Evolutionary conservation across 305 asterid species (phyloP), one percentile per base, ranked within the genome.

Genomic region (Plantago lanceolata): DNA sequence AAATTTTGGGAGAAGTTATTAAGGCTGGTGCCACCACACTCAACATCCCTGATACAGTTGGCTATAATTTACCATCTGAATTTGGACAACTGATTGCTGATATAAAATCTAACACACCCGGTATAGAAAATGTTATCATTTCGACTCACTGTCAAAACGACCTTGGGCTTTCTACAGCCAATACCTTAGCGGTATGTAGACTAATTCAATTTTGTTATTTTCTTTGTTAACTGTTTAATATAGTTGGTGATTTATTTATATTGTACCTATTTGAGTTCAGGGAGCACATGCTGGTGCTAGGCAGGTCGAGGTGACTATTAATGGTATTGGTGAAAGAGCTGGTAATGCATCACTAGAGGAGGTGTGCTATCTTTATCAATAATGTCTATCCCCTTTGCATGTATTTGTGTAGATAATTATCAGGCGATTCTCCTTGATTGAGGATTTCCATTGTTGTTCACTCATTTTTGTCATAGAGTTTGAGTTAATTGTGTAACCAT

Each of bases 261-360:
- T 63, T 44, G 48, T 7, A 58, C 24, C 69, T 50, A 63, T 76
- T 68, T 71, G 28, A 51, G 62, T 71, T 63, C 76, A 91, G 96
- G 98, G 97, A 58, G 98, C 95, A 70, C 66, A 70, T 71, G 89
- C 96, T 68, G 98, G 98, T 68, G 98, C 98, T 55, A 85, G 98
- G 80, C 98, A 92, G 75, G 48, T 92, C 26, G 98, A 92, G 75
- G 97, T 89, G 69, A 92, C 98, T 73, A 84, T 92, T 73, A 92
- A 92, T 73, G 98, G 97, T 56, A 92, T 92, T 57, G 98, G 98
- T 65, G 98, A 92, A 79, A 82, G 98, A 75, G 98, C 98, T 71
- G 98, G 98, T 43, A 92, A 92, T 81, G 98, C 98, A 56, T 92
- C 98, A 29, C 63, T 92, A 43, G 98, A 92, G 83, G 98, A 92